Base-by-base conservation (phyloP, 2,329 filamentous ascomycete species). In the Penicillium griseofulvum region DNA sequence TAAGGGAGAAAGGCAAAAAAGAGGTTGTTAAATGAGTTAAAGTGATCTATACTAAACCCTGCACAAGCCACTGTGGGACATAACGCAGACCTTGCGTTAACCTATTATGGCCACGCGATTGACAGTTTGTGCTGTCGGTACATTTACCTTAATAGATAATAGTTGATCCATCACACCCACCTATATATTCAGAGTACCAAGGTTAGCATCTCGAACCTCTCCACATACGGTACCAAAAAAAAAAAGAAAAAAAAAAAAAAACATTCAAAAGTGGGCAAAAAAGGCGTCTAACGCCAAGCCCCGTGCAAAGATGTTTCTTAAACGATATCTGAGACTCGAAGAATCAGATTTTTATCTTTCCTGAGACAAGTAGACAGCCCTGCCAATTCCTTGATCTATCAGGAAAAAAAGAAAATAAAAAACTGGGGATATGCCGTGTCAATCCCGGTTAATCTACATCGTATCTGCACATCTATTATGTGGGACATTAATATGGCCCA, bases 91-190 rank as follows among this genome's bases (percentile, higher is more conserved):
- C 22, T 22, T 22, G 22, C 22, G 22, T 4, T 22, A 22, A 22
- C 4, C 22, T 4, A 22, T 41, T n/a, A 33, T 47, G 7, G 38
- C 52, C 58, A 60, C 42, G 52, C 49, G 55, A 43, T 54, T 58
- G 55, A 59, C 57, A 48, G 49, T 43, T 28, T 16, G 47, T 42
- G 28, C 5, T 5, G 7, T 24, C 17, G 43, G 28, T 22, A 28
- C 5, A 33, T 33, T n/a, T 45, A 2, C 5, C 29, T 33, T 16
- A 3, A 22, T 16, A 6, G 42, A 33, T 17, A 16, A 16, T 8
- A 4, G 22, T 19, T 17, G 50, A 53, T 24, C 37, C 34, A 53
- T 49, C 44, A 49, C 29, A 39, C 34, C 16, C 10, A 28, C n/a
- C 12, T 2, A 31, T 22, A 11, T 34, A 0, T 24, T 11, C 33